Evolutionary conservation across 2,329 filamentous ascomycete species (phyloP).

Genomic region (Chrysosphaeria jannelii): DNA sequence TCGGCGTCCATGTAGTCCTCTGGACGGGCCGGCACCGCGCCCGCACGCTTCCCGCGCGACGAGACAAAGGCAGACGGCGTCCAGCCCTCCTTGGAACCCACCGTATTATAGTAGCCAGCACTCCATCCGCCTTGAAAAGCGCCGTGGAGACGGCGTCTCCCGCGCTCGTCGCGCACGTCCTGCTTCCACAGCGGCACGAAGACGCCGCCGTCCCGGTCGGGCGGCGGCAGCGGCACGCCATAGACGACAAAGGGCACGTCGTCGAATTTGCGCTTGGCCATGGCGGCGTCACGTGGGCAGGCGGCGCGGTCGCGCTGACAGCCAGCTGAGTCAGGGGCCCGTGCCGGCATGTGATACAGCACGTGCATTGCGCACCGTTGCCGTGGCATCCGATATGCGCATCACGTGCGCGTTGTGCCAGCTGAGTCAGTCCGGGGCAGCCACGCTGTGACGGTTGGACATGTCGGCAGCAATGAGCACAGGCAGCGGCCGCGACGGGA

Average conservation of each 20-base stretch:
- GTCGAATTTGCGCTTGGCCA: conserved; percentile 32
- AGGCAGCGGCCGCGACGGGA: too few species aligned
- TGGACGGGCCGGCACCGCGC: conserved; percentile 24
- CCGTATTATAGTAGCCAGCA: conserved; percentile 96
- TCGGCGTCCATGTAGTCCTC: conserved; percentile 99
- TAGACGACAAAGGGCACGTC: conserved; percentile 49
- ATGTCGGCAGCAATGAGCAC: too few species aligned
- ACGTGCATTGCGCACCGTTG: too few species aligned
- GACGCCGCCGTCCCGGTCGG: conserved; percentile 70
- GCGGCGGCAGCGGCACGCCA: conserved; percentile 57
- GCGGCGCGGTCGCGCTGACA: background rate
- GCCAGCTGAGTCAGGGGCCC: background rate
- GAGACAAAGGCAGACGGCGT: conserved; percentile 76
- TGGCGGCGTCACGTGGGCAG: background rate
- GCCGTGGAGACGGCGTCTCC: conserved; percentile 71
- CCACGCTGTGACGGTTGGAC: too few species aligned
- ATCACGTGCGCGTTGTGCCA: too few species aligned
- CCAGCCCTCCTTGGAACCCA: conserved; percentile 97
- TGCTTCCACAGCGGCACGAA: conserved; percentile 96
- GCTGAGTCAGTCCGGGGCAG: too few species aligned
- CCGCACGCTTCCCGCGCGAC: conserved; percentile 45
- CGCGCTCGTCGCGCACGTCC: conserved; percentile 78
- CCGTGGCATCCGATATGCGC: too few species aligned
- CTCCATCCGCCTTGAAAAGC: conserved; percentile 93
- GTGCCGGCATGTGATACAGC: too few species aligned